Percentiles rank a stretch among this genome's conserved stretches.
These are phyloP conservation scores for Rosa lucieae DNA, from an alignment of 306 rosid genomes.

Conservation along the genomic window DNA sequence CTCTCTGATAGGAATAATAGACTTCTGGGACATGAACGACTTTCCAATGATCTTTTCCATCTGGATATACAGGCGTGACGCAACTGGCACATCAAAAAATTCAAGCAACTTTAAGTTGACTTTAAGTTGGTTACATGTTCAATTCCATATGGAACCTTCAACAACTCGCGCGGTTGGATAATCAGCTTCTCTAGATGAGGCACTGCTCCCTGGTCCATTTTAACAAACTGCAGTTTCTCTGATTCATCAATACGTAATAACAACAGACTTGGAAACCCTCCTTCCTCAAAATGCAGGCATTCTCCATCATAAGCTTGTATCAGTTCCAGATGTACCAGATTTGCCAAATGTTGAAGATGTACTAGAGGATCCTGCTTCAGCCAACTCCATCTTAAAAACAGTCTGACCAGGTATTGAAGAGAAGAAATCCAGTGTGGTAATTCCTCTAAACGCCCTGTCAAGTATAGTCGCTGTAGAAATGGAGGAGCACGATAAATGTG, in stretches of 20 bases:
- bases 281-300: constrained; percentile 16
- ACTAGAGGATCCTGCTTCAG: too few relatives aligned
- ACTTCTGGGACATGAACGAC: constrained; percentile 23
- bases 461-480: constrained; percentile 3
- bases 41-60: constrained; percentile 13
- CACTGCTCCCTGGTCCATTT: constrained; percentile 20
- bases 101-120: not conserved
- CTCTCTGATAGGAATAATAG: constrained; percentile 13
- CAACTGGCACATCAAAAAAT: constrained; percentile 21
- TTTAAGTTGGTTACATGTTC: constrained; percentile 7
- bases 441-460: too few relatives aligned
- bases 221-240: constrained; percentile 7
- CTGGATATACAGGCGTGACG: constrained; percentile 18
- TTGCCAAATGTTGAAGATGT: constrained; percentile 31
- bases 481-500: constrained; percentile 30
- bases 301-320: constrained; percentile 26
- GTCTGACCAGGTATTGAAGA: too few relatives aligned
- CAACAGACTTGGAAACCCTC: constrained; percentile 25
- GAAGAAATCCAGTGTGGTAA: too few relatives aligned
- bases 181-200: constrained; percentile 28
- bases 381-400: too few relatives aligned
- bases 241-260: constrained; percentile 22
- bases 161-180: constrained; percentile 22
- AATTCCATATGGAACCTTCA: constrained; percentile 23
- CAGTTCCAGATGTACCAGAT: constrained; percentile 31